Evolutionary conservation across 177 flowering plant species (phyloP).

Genomic region (Vitis hybrid): DNA sequence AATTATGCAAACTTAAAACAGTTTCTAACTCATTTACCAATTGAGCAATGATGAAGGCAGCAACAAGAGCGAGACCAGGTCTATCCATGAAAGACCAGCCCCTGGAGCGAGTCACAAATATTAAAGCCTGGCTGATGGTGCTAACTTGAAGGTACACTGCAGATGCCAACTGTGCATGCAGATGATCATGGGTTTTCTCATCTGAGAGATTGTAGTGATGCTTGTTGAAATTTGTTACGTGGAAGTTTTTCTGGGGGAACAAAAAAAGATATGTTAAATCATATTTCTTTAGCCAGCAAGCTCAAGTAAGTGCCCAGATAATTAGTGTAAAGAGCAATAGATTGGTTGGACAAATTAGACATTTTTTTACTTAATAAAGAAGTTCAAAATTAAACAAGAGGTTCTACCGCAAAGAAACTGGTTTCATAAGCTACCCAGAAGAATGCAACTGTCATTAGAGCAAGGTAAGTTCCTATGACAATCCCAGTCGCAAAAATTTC

Average conservation of each 20-base stretch:
- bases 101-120: slow-evolving; percentile 7
- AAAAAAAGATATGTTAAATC: too few species aligned
- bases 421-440: slow-evolving; percentile 9
- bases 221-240: too few species aligned
- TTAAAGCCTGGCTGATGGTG: slow-evolving; percentile 6
- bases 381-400: too few species aligned
- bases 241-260: too few species aligned
- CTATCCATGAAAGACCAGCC: slow-evolving; percentile 8
- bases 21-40: not conserved
- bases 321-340: too few species aligned
- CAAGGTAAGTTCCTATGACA: slow-evolving; percentile 15
- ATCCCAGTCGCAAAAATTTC: slow-evolving; percentile 18
- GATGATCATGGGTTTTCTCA: slow-evolving; percentile 3
- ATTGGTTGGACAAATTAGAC: too few species aligned
- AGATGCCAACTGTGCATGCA: slow-evolving; percentile 1
- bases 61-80: slow-evolving; percentile 1
- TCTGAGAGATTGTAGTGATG: too few species aligned
- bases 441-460: slow-evolving; percentile 13
- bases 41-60: slow-evolving; percentile 5
- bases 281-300: too few species aligned
- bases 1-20: too few species aligned
- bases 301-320: too few species aligned
- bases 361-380: too few species aligned
- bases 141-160: slow-evolving; percentile 9
- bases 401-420: not conserved